phyloP scores from a whole-genome alignment of 768 basidiomycete species.

The Leccinum subgranulosum region DNA sequence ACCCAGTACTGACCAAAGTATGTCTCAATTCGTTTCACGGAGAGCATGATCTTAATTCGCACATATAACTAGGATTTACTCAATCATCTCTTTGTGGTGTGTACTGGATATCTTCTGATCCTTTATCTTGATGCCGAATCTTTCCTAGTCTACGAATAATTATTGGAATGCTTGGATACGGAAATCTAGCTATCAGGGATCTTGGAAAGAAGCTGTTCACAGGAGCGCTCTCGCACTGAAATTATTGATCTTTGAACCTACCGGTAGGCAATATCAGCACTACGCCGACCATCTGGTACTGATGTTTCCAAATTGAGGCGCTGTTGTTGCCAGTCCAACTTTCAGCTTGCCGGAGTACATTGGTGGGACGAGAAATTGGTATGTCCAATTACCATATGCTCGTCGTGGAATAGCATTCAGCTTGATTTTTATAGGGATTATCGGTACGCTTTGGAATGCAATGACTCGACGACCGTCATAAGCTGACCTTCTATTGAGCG shows the following conservation, averaged over 20 bases:
- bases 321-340: slow-evolving; percentile 92
- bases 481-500: slow-evolving; percentile 37
- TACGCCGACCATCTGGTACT: not conserved
- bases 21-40: slow-evolving; percentile 1
- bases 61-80: slow-evolving; percentile 48
- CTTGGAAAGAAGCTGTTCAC: slow-evolving; percentile 95
- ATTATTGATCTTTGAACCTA: slow-evolving; percentile 89
- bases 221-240: slow-evolving; percentile 93
- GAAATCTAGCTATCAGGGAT: slow-evolving; percentile 84
- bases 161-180: slow-evolving; percentile 92
- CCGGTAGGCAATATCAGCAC: slow-evolving; percentile 41
- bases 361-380: slow-evolving; percentile 89
- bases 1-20: slow-evolving; percentile 72
- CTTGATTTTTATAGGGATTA: slow-evolving; percentile 50
- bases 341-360: slow-evolving; percentile 93
- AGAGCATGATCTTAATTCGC: not conserved
- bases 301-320: slow-evolving; percentile 45
- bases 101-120: not conserved
- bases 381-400: slow-evolving; percentile 14
- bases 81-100: slow-evolving; percentile 52
- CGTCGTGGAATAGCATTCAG: not conserved
- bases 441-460: slow-evolving; percentile 35
- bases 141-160: slow-evolving; percentile 57
- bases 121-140: not conserved
- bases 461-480: not conserved